Evolutionary conservation across 2,329 filamentous ascomycete genomes (phyloP).

Genomic region (Alternaria arborescens): DNA sequence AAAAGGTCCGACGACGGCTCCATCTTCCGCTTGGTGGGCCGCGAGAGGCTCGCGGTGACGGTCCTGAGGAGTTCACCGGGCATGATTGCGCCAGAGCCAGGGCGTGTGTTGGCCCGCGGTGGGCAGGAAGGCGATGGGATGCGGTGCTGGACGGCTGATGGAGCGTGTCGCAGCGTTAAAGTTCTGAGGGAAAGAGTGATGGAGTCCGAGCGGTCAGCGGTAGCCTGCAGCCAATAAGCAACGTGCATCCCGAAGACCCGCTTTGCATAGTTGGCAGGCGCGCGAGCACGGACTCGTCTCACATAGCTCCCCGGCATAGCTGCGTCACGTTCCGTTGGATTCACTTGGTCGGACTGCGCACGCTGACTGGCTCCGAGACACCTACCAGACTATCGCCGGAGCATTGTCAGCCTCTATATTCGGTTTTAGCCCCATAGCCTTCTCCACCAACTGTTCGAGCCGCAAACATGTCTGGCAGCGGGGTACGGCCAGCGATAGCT

Average conservation of each 20-base stretch:
- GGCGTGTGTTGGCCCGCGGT: slow-evolving; percentile 42
- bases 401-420: slow-evolving; percentile 11
- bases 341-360: slow-evolving; percentile 13
- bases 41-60: slow-evolving; percentile 46
- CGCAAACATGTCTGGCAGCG: slow-evolving; percentile 63
- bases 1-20: slow-evolving; percentile 48
- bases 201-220: slow-evolving; percentile 23
- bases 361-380: slow-evolving; percentile 14
- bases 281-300: slow-evolving; percentile 24
- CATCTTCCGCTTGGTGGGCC: slow-evolving; percentile 48
- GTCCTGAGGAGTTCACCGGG: slow-evolving; percentile 55
- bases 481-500: slow-evolving; percentile 51
- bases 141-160: slow-evolving; percentile 38
- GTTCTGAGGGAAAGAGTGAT: slow-evolving; percentile 25
- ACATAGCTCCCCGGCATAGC: slow-evolving; percentile 24
- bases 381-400: slow-evolving; percentile 2
- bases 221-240: slow-evolving; percentile 20
- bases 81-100: slow-evolving; percentile 50
- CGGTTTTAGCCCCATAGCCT: slow-evolving; percentile 1
- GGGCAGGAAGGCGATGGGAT: slow-evolving; percentile 35
- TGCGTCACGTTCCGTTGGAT: slow-evolving; percentile 29
- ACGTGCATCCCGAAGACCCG: slow-evolving; percentile 8
- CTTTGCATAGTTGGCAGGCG: slow-evolving; percentile 27
- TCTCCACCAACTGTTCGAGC: slow-evolving; percentile 15
- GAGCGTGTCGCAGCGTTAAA: slow-evolving; percentile 29